Conservation (phyloP, 75 land plant species). For the Isoetes taiwanensis region DNA sequence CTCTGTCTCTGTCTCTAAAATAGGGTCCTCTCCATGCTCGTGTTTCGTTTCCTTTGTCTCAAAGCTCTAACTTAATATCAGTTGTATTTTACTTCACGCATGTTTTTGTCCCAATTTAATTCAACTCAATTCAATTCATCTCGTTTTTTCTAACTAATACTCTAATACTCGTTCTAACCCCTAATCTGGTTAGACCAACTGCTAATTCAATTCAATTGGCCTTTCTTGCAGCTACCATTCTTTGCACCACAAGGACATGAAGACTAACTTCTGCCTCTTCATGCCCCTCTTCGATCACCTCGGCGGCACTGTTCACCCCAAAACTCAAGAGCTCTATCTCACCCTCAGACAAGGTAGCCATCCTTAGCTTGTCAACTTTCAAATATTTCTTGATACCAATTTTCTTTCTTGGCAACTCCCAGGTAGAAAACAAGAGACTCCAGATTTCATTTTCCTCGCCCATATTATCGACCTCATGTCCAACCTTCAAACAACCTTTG, state of each 20-base stretch:
- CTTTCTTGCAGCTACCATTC: neutral
- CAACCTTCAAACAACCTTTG: neutral
- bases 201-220: too few relatives aligned
- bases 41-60: neutral
- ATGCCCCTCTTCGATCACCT: slow-evolving; percentile 1
- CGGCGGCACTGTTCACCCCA: neutral
- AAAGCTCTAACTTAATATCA: neutral
- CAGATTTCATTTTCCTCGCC: neutral
- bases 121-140: neutral
- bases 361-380: neutral
- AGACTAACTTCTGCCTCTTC: slow-evolving; percentile 5
- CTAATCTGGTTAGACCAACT: too few relatives aligned
- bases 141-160: neutral
- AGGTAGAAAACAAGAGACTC: neutral
- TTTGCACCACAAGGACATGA: neutral
- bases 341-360: neutral
- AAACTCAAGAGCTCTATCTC: neutral
- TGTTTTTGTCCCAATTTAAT: too few relatives aligned
- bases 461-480: slow-evolving; percentile 6
- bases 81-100: neutral
- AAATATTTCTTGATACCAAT: neutral
- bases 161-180: neutral
- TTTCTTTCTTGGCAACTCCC: neutral
- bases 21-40: neutral
- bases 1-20: neutral